Percentiles rank a stretch among this genome's conserved stretches.
Conservation (phyloP, 2,329 filamentous ascomycete species). For the Fusarium solani-melongenae region DNA sequence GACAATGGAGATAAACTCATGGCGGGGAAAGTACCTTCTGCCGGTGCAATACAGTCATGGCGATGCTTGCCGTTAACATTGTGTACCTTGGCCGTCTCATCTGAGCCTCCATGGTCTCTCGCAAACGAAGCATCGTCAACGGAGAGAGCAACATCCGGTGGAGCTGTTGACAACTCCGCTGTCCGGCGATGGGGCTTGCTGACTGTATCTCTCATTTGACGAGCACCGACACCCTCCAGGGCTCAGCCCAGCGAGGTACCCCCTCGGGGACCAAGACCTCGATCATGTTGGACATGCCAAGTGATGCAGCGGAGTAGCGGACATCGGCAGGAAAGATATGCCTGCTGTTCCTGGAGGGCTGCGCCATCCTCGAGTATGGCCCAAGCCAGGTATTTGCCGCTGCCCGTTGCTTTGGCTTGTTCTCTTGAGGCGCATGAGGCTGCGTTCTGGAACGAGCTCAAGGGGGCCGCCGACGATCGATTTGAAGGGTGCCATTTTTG, state of each 20-base stretch:
- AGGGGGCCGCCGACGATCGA: not conserved
- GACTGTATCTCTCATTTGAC: conserved; percentile 15
- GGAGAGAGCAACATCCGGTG: conserved; percentile 9
- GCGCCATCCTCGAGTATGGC: not conserved
- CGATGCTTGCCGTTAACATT: not conserved
- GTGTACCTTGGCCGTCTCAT: not conserved
- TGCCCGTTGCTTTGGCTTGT: conserved; percentile 1
- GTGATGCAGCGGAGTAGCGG: not conserved
- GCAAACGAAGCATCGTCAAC: conserved; percentile 10
- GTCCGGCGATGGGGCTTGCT: conserved; percentile 5
- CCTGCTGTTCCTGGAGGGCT: not conserved
- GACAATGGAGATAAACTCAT: not conserved
- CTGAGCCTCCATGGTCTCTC: not conserved
- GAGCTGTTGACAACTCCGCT: conserved; percentile 19
- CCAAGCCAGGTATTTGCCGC: not conserved
- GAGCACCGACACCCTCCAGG: conserved; percentile 3
- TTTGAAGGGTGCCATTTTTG: conserved; percentile 5
- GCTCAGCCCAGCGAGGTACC: not conserved
- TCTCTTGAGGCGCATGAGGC: conserved; percentile 8
- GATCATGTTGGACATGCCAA: conserved; percentile 4
- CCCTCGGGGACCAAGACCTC: not conserved
- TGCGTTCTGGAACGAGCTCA: conserved; percentile 22
- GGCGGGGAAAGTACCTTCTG: not conserved
- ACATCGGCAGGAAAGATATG: not conserved
- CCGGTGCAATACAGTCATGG: not conserved